phyloP scores from a whole-genome alignment of 2,329 filamentous ascomycete genomes.

The Stachybotrys elegans region DNA sequence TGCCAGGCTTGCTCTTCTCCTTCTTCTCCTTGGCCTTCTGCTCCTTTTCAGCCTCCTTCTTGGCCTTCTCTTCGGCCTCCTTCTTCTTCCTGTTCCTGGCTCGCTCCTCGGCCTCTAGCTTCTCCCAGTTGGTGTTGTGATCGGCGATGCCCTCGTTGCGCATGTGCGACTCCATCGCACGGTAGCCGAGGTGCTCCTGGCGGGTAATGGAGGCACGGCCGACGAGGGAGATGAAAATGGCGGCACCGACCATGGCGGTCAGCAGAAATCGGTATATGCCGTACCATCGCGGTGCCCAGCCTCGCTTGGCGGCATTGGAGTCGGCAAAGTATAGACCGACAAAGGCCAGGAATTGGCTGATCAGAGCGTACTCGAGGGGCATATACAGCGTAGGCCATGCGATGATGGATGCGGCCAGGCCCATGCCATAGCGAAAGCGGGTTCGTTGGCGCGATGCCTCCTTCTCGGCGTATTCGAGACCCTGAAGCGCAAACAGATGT shows the following conservation, averaged over 20 bases:
- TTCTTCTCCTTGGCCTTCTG: conserved; percentile 4
- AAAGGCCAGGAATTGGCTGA: conserved; percentile 80
- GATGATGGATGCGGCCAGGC: conserved; percentile 70
- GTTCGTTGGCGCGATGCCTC: conserved; percentile 56
- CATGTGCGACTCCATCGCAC: conserved; percentile 33
- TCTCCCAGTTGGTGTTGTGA: conserved; percentile 38
- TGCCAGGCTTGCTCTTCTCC: too few relatives aligned
- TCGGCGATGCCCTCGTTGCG: conserved; percentile 26
- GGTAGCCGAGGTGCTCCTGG: conserved; percentile 20
- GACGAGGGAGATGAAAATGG: conserved; percentile 75
- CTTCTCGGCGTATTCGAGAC: conserved; percentile 76
- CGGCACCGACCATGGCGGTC: conserved; percentile 80
- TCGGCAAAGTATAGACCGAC: conserved; percentile 83
- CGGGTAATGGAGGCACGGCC: conserved; percentile 70
- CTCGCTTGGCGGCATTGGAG: conserved; percentile 62
- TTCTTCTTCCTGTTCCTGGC: conserved; percentile 16
- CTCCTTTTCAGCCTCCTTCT: conserved; percentile 8
- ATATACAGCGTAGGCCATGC: conserved; percentile 89
- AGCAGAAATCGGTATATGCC: conserved; percentile 84
- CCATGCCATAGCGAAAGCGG: conserved; percentile 77
- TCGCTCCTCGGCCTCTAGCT: conserved; percentile 37
- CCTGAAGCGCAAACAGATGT: conserved; percentile 28
- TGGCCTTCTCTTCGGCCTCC: conserved; percentile 18
- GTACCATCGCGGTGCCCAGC: conserved; percentile 85
- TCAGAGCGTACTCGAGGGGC: conserved; percentile 79